Evolutionary conservation across 2,329 filamentous ascomycete genomes (phyloP), one percentile per base, ranked within the genome.

Genomic region (Trichoderma asperellum): DNA sequence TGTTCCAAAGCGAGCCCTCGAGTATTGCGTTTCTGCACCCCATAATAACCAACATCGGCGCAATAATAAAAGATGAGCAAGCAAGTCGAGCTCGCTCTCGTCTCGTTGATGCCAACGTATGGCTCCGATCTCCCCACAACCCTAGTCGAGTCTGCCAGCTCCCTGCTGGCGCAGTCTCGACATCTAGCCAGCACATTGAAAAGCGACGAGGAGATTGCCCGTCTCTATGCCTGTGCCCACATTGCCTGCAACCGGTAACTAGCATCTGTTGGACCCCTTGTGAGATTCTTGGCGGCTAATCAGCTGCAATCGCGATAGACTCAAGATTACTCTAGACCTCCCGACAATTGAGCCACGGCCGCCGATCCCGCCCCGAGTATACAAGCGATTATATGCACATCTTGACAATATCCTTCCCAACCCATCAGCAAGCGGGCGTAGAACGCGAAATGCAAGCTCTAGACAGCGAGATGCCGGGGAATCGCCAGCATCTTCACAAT

Each of bases 181-280:
- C 88, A 89, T 76, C 90, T 89, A 75, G 93, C 92, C 61, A 90
- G 88, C 75, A 91, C 87, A 18, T 84, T 97, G 65, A 96, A 94
- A 77, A 86, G 89, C 3, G 93, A 96, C 68, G 94, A 97, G 78
- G 94, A 97, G 78, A 89, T 96, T 72, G 93, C 91, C n/a, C 87
- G 94, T 24, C 86, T 88, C 5, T 96, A 96, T 78, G 92, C 91
- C 4, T 97, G 94, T 78, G 92, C 92, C 16, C 91, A 97, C 79
- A 87, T 99, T 70, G 96, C 96, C 24, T 98, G 94, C 77, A 93
- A 95, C 74, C 88, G 92, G 92, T 92, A 81, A 56, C 24, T n/a
- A 27, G 63, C 29, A 10, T 21, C 35, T 11, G 5, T 14, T 14
- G 27, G 0, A 18, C 29, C 29, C 1, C 16, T 52, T 32, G 12